Percentiles rank a stretch among this genome's conserved stretches.
Conservation (phyloP, 257 asterid species). For the Ballota nigra region DNA sequence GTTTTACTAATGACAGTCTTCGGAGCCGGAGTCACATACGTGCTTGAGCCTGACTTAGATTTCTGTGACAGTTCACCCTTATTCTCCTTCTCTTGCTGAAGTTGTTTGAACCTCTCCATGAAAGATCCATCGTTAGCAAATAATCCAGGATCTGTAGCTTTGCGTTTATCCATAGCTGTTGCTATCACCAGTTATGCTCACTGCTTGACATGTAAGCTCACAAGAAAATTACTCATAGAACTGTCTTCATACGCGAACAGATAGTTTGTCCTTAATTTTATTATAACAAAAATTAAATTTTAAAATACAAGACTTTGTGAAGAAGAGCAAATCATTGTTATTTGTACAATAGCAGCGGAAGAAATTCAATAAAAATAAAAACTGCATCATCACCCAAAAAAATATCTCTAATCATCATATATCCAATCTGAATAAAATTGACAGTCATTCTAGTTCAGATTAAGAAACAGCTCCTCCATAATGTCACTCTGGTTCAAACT, state of each 20-base stretch:
- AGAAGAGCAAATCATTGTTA: background rate
- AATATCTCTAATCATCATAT: background rate
- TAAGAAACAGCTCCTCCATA: background rate
- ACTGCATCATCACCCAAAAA: background rate
- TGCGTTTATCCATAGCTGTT: constrained; percentile 60
- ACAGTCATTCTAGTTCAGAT: background rate
- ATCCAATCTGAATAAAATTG: background rate
- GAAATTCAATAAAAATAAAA: background rate
- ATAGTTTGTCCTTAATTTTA: background rate
- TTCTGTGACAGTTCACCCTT: constrained; percentile 36
- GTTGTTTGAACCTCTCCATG: constrained; percentile 97
- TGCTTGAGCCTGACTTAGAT: constrained; percentile 39
- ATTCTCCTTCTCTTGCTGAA: constrained; percentile 69
- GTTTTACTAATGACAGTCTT: constrained; percentile 58
- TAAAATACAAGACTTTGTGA: background rate
- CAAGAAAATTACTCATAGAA: constrained; percentile 46
- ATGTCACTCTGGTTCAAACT: background rate
- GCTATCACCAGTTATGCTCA: constrained; percentile 31
- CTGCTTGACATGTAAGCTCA: constrained; percentile 59
- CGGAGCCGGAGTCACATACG: constrained; percentile 52
- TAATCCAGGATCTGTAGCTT: constrained; percentile 48
- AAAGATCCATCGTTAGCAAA: constrained; percentile 95
- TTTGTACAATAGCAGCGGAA: background rate
- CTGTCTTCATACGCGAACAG: background rate
- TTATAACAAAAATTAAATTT: background rate